phyloP scores from a whole-genome alignment of 1,139 yeast genomes.

The Saccharomycopsis crataegensis region DNA sequence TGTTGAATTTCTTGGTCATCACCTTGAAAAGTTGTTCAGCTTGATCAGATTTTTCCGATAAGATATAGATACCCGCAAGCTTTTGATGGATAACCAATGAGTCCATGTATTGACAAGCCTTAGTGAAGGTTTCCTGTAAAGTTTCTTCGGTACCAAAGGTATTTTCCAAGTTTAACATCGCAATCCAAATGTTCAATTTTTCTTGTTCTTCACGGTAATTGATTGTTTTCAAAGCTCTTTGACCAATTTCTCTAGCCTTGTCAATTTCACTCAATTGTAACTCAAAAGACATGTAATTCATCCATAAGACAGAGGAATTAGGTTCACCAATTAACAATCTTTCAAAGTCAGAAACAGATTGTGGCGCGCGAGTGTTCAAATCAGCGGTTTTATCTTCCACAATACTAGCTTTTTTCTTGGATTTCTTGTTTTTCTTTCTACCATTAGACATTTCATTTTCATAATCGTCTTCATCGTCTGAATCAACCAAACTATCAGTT shows the following conservation, averaged over 20 bases:
- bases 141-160: constrained; percentile 85
- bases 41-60: constrained; percentile 62
- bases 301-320: constrained; percentile 90
- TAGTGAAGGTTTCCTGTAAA: constrained; percentile 70
- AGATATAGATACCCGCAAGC: constrained; percentile 63
- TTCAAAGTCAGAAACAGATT: constrained; percentile 86
- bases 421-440: constrained; percentile 34
- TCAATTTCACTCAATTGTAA: constrained; percentile 89
- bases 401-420: constrained; percentile 37
- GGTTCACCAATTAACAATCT: constrained; percentile 87
- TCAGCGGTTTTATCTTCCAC: constrained; percentile 82
- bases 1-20: constrained; percentile 77
- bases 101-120: constrained; percentile 89
- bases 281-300: constrained; percentile 98
- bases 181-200: constrained; percentile 93
- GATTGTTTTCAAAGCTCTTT: constrained; percentile 86
- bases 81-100: constrained; percentile 73
- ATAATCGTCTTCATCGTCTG: constrained; percentile 42
- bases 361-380: constrained; percentile 78
- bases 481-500: constrained; percentile 49
- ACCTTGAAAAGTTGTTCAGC: constrained; percentile 63
- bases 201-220: constrained; percentile 90
- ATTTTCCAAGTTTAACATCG: constrained; percentile 86
- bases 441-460: constrained; percentile 45
- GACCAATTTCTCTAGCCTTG: constrained; percentile 88